Conservation (phyloP, 192 early-diverging fungal species). For the Coemansia guatemalensis region DNA sequence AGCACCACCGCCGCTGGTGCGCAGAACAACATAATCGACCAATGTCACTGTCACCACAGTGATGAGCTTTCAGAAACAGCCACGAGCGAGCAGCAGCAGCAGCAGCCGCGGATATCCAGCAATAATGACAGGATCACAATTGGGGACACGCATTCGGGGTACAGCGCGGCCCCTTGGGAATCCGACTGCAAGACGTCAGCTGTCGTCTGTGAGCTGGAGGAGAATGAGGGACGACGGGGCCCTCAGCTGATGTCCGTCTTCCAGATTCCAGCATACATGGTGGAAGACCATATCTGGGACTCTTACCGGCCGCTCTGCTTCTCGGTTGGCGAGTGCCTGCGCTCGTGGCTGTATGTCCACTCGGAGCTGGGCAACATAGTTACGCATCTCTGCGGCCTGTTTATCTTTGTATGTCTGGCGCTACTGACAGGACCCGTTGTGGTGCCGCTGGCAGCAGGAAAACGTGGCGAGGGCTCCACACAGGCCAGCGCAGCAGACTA, state of each 20-base stretch:
- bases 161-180: slow-evolving; percentile 12
- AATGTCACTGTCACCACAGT: slow-evolving; percentile 1
- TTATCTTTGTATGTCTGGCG: slow-evolving; percentile 59
- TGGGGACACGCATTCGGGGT: background rate
- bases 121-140: slow-evolving; percentile 1
- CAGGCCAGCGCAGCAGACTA: slow-evolving; percentile 58
- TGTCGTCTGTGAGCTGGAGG: background rate
- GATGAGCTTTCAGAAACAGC: slow-evolving; percentile 2
- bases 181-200: background rate
- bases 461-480: background rate
- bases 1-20: background rate
- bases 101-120: background rate
- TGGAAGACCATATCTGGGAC: slow-evolving; percentile 74
- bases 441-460: slow-evolving; percentile 16
- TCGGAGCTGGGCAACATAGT: slow-evolving; percentile 93
- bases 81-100: background rate
- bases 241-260: slow-evolving; percentile 42
- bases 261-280: slow-evolving; percentile 69
- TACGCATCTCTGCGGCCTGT: slow-evolving; percentile 73
- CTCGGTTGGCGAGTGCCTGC: slow-evolving; percentile 71
- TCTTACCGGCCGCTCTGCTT: slow-evolving; percentile 77
- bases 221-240: background rate
- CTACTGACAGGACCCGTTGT: slow-evolving; percentile 46
- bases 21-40: background rate
- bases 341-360: slow-evolving; percentile 79